Percentiles rank a stretch among this genome's conserved stretches.
Conservation (phyloP, 2,329 filamentous ascomycete species). For the Cladosporium austrohemisphaericum region DNA sequence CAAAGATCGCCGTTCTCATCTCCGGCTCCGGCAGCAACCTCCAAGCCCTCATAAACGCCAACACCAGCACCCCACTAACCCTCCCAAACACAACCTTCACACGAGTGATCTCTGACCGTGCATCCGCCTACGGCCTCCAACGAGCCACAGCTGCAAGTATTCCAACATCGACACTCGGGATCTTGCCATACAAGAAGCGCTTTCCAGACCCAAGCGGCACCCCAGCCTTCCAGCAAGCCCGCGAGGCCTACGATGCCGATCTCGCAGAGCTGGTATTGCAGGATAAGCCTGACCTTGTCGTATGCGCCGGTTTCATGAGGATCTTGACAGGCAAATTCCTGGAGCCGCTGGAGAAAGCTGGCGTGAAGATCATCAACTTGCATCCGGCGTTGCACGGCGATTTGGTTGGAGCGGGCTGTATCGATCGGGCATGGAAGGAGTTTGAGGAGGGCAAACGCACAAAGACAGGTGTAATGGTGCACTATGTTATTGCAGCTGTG, state of each 20-base stretch:
- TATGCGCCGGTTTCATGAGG: constrained; percentile 86
- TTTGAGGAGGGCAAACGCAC: constrained; percentile 65
- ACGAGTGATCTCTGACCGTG: constrained; percentile 64
- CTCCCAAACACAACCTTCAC: constrained; percentile 54
- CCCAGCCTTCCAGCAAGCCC: constrained; percentile 42
- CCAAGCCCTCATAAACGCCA: constrained; percentile 69
- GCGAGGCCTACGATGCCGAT: constrained; percentile 69
- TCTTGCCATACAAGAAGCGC: constrained; percentile 70
- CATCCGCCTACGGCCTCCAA: constrained; percentile 61
- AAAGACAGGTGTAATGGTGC: constrained; percentile 79
- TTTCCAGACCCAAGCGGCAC: constrained; percentile 53
- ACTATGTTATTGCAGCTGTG: constrained; percentile 73
- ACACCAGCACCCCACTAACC: constrained; percentile 48
- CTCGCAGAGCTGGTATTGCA: constrained; percentile 64
- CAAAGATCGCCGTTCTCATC: constrained; percentile 44
- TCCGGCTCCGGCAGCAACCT: constrained; percentile 74
- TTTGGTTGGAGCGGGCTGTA: constrained; percentile 69
- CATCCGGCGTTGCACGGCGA: constrained; percentile 72
- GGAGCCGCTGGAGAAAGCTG: constrained; percentile 58
- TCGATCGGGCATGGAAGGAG: constrained; percentile 72
- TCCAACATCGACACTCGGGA: constrained; percentile 75
- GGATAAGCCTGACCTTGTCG: constrained; percentile 67
- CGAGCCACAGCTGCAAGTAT: constrained; percentile 60
- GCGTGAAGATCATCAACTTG: constrained; percentile 73
- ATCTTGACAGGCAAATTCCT: constrained; percentile 70